Evolutionary conservation across 352 stramenopile species (phyloP).

Genomic region (Phytopythium litorale): DNA sequence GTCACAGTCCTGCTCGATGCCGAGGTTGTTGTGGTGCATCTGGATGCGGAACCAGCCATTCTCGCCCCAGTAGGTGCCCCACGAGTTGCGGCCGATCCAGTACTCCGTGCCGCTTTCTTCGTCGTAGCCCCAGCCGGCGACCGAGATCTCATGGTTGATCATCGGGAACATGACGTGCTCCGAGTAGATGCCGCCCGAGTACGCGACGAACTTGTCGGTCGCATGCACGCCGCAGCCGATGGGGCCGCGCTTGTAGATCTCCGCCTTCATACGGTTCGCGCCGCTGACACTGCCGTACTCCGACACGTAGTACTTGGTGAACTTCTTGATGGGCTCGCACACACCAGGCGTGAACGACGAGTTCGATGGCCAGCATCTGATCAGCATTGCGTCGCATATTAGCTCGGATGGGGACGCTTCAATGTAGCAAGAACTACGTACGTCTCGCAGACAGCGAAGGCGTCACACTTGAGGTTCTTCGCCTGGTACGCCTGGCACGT

Average conservation of each 20-base stretch:
- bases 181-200: constrained; percentile 79
- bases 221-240: constrained; percentile 88
- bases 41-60: constrained; percentile 91
- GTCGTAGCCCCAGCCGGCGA: constrained; percentile 85
- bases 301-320: constrained; percentile 87
- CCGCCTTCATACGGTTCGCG: constrained; percentile 87
- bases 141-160: constrained; percentile 90
- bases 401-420: background rate
- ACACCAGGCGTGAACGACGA: constrained; percentile 80
- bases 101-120: constrained; percentile 88
- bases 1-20: constrained; percentile 87
- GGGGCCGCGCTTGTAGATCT: constrained; percentile 90
- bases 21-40: constrained; percentile 89
- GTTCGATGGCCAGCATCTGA: constrained; percentile 84
- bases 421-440: constrained; percentile 20
- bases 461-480: constrained; percentile 75
- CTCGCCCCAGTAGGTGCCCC: constrained; percentile 91
- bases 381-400: background rate
- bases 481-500: constrained; percentile 92
- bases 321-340: constrained; percentile 84
- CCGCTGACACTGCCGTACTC: constrained; percentile 89
- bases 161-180: constrained; percentile 78
- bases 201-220: constrained; percentile 82
- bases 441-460: constrained; percentile 80
- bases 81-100: constrained; percentile 92